Conservation (phyloP, 1,284 basidiomycete species). For the Ceratorhiza oryzae-sativae region DNA sequence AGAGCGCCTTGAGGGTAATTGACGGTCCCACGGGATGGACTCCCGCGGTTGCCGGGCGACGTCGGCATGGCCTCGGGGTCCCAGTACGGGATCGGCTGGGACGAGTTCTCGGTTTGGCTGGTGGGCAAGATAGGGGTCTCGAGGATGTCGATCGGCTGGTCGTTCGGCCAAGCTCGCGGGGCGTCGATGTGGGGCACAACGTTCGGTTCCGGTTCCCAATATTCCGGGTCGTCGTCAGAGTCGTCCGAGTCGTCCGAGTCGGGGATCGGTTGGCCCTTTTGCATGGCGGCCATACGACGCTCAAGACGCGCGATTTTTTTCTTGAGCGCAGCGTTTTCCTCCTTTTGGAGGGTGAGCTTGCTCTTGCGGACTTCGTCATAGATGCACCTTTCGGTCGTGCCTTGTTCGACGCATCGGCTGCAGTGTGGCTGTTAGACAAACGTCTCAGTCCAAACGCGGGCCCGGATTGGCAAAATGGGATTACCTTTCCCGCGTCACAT, state of each 20-base stretch:
- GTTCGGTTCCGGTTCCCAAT: neutral
- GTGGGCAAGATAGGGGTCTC: neutral
- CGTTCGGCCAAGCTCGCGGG: neutral
- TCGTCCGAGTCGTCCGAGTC: neutral
- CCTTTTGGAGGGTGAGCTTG: slow-evolving; percentile 27
- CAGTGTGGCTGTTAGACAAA: slow-evolving; percentile 15
- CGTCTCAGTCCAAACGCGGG: neutral
- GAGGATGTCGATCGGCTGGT: neutral
- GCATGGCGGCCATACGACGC: neutral
- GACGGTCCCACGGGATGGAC: neutral
- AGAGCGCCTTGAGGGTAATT: neutral
- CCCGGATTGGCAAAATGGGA: neutral
- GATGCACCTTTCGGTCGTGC: slow-evolving; percentile 14
- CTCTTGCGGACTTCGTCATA: slow-evolving; percentile 29
- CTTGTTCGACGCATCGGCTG: slow-evolving; percentile 5
- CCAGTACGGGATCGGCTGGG: slow-evolving; percentile 10
- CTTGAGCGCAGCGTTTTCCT: slow-evolving; percentile 22
- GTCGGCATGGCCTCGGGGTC: slow-evolving; percentile 3
- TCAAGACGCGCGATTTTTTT: slow-evolving; percentile 14
- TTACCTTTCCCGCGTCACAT: slow-evolving; percentile 29
- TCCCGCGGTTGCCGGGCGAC: slow-evolving; percentile 9
- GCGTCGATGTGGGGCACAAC: neutral
- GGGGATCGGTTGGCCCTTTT: neutral
- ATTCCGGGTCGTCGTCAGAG: neutral
- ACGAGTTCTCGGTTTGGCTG: neutral